These are phyloP conservation scores for Stagonosporopsis cucurbitacearum DNA, from an alignment of 2,329 filamentous ascomycete genomes.

Conservation along the genomic window DNA sequence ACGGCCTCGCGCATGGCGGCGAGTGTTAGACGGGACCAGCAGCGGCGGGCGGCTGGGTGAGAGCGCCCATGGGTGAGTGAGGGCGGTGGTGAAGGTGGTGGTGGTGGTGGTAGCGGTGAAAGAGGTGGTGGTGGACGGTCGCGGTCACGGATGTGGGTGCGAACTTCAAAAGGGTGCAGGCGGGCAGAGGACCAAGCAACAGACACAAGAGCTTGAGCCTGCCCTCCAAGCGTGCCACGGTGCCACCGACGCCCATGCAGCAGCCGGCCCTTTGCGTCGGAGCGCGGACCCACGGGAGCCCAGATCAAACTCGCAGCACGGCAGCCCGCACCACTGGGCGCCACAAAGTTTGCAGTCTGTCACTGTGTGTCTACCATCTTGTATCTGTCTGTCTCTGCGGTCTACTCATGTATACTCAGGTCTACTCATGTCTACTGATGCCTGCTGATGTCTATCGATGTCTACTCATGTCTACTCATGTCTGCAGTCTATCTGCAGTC, in stretches of 20 bases:
- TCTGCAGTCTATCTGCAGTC: too few relatives aligned
- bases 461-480: too few relatives aligned
- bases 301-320: not conserved
- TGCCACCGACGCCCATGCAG: not conserved
- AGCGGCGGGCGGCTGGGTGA: constrained; percentile 32
- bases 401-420: too few relatives aligned
- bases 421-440: too few relatives aligned
- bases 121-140: constrained; percentile 1
- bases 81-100: not conserved
- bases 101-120: not conserved
- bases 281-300: constrained; percentile 5
- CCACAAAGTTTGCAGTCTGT: not conserved
- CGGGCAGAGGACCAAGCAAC: constrained; percentile 1
- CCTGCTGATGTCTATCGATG: too few relatives aligned
- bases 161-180: not conserved
- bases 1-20: constrained; percentile 38
- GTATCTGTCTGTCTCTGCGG: too few relatives aligned
- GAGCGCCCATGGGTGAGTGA: constrained; percentile 34
- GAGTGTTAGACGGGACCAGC: constrained; percentile 46
- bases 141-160: not conserved
- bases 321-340: not conserved
- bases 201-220: not conserved
- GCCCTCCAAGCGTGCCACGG: not conserved
- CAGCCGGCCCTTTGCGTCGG: constrained; percentile 4
- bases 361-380: too few relatives aligned